Percentiles rank a stretch among this genome's conserved stretches.
phyloP scores from a whole-genome alignment of 2,329 filamentous ascomycete genomes.

The Trichoderma sp. region DNA sequence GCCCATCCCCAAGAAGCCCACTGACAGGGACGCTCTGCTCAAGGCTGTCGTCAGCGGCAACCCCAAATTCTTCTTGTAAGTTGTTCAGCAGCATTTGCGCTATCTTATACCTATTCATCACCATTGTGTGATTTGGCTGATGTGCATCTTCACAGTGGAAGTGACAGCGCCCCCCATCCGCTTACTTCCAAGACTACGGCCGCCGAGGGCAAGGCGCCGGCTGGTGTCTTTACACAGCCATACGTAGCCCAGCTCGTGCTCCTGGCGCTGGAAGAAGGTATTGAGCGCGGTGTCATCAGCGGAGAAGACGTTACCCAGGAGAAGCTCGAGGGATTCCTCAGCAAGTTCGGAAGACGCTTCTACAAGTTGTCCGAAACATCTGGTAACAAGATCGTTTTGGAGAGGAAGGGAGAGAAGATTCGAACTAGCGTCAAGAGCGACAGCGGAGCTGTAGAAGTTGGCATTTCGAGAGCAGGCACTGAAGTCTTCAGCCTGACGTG shows the following conservation, averaged over 20 bases:
- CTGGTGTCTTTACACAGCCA: conserved; percentile 78
- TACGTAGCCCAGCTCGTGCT: conserved; percentile 65
- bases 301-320: conserved; percentile 54
- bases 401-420: conserved; percentile 43
- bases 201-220: conserved; percentile 55
- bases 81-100: neutral
- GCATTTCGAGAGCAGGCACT: conserved; percentile 41
- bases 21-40: conserved; percentile 69
- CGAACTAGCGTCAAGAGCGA: conserved; percentile 37
- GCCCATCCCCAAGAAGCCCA: conserved; percentile 71
- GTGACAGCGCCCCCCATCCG: conserved; percentile 64
- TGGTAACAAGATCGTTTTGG: conserved; percentile 35
- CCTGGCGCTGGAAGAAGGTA: conserved; percentile 57
- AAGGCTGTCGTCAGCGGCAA: conserved; percentile 58
- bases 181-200: conserved; percentile 53
- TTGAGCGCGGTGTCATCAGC: conserved; percentile 50
- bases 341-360: conserved; percentile 51
- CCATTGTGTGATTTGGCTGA: neutral
- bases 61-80: conserved; percentile 70
- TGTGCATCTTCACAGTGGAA: conserved; percentile 38
- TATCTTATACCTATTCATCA: neutral
- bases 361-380: conserved; percentile 42
- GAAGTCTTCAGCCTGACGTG: conserved; percentile 43
- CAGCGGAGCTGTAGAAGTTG: conserved; percentile 42
- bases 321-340: conserved; percentile 53